Conservation (phyloP, 2,329 filamentous ascomycete species). For the Sphaerulina vaccinii region DNA sequence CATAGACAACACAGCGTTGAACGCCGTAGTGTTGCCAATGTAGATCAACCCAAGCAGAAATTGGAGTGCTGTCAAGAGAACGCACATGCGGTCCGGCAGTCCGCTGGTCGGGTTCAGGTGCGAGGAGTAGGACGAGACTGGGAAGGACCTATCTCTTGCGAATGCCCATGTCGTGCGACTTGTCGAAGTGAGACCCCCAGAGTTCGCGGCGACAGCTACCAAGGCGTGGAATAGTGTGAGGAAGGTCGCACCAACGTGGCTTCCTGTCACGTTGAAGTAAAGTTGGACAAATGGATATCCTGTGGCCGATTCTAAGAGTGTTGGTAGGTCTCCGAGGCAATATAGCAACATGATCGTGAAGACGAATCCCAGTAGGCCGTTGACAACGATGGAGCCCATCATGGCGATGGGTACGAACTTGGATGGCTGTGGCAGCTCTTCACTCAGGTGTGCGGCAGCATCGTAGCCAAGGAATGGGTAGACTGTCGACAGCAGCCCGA, state of each 20-base stretch:
- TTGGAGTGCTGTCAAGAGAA: slow-evolving; percentile 16
- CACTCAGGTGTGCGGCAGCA: slow-evolving; percentile 24
- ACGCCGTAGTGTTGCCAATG: slow-evolving; percentile 22
- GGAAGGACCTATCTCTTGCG: slow-evolving; percentile 39
- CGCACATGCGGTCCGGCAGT: slow-evolving; percentile 15
- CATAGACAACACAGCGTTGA: slow-evolving; percentile 21
- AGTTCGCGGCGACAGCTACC: slow-evolving; percentile 34
- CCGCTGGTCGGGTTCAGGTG: slow-evolving; percentile 8
- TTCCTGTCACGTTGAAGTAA: slow-evolving; percentile 28
- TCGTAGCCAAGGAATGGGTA: slow-evolving; percentile 26
- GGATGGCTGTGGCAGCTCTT: slow-evolving; percentile 27
- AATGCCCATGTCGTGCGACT: slow-evolving; percentile 40
- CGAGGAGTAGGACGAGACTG: slow-evolving; percentile 34
- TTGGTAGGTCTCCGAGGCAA: slow-evolving; percentile 22
- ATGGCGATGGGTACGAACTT: slow-evolving; percentile 29
- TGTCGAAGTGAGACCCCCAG: slow-evolving; percentile 39
- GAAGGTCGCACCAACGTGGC: slow-evolving; percentile 27
- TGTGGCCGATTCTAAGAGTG: slow-evolving; percentile 29
- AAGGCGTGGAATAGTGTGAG: slow-evolving; percentile 38
- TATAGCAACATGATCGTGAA: slow-evolving; percentile 24
- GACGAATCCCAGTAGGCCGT: slow-evolving; percentile 23
- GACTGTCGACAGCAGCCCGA: slow-evolving; percentile 22
- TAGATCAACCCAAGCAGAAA: slow-evolving; percentile 20
- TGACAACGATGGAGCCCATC: slow-evolving; percentile 23
- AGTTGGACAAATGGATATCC: slow-evolving; percentile 27